Evolutionary conservation across 2,329 filamentous ascomycete species (phyloP).

Genomic region (Hymenoscyphus albidus): DNA sequence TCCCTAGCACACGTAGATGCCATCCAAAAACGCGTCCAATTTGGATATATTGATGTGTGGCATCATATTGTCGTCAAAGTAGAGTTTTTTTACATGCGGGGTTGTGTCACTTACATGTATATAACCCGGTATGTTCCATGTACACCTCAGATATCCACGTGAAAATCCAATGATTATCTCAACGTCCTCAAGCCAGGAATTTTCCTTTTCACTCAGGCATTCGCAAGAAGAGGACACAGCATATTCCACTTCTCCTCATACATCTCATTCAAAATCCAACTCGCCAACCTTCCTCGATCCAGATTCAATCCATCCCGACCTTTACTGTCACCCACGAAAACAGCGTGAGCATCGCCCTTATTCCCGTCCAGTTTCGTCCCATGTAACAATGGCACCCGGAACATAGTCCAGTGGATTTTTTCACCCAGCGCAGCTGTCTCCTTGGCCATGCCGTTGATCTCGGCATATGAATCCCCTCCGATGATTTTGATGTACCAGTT

Average conservation of each 20-base stretch:
- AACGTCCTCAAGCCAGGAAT: background rate
- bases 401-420: constrained; percentile 27
- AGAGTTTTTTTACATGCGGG: background rate
- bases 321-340: constrained; percentile 25
- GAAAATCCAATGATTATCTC: too few relatives aligned
- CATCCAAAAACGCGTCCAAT: background rate
- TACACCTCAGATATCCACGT: too few relatives aligned
- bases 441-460: constrained; percentile 23
- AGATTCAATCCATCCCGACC: constrained; percentile 24
- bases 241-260: constrained; percentile 27
- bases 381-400: constrained; percentile 24
- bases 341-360: constrained; percentile 20
- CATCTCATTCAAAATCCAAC: constrained; percentile 26
- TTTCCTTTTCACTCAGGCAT: constrained; percentile 9
- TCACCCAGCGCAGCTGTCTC: constrained; percentile 25
- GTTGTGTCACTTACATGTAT: background rate
- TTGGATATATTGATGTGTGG: background rate
- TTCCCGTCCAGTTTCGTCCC: constrained; percentile 22
- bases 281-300: constrained; percentile 26
- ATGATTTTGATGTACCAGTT: constrained; percentile 26
- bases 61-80: background rate
- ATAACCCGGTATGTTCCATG: background rate
- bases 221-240: constrained; percentile 21
- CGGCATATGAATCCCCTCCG: constrained; percentile 24
- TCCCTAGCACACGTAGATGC: background rate